These are phyloP conservation scores for Sporodiniella umbellata DNA, from an alignment of 371 early-diverging fungal species.

Conservation along the genomic window DNA sequence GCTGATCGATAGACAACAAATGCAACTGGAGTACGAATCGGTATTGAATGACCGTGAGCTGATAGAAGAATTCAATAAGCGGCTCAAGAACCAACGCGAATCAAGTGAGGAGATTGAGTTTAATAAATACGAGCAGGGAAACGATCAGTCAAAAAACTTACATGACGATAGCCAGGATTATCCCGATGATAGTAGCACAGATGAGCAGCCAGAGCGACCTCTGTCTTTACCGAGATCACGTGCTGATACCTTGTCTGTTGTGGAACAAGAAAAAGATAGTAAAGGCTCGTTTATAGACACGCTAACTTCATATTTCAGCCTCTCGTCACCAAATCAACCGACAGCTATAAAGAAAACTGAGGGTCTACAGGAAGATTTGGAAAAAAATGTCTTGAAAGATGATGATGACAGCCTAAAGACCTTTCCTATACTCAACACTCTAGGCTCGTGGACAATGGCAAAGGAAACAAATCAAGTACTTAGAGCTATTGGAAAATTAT, in stretches of 20 bases:
- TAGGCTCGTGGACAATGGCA: slow-evolving; percentile 49
- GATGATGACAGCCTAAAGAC: slow-evolving; percentile 24
- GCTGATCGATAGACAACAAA: slow-evolving; percentile 22
- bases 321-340: neutral
- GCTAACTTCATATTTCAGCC: slow-evolving; percentile 11
- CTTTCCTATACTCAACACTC: slow-evolving; percentile 32
- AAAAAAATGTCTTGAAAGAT: slow-evolving; percentile 14
- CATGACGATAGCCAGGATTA: slow-evolving; percentile 10
- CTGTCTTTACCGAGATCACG: slow-evolving; percentile 16
- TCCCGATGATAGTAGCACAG: slow-evolving; percentile 16
- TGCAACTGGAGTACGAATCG: slow-evolving; percentile 11
- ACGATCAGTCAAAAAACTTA: neutral
- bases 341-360: slow-evolving; percentile 1
- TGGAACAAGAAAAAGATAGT: neutral
- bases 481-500: slow-evolving; percentile 59
- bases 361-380: too few species aligned
- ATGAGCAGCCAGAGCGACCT: slow-evolving; percentile 2
- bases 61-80: slow-evolving; percentile 24
- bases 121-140: slow-evolving; percentile 22
- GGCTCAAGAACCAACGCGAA: slow-evolving; percentile 21
- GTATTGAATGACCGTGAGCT: slow-evolving; percentile 13
- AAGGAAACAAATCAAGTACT: slow-evolving; percentile 65
- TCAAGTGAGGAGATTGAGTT: slow-evolving; percentile 24
- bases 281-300: slow-evolving; percentile 5
- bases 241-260: slow-evolving; percentile 4